A percentile compares a stretch with the other conserved stretches of the same genome.
These are phyloP conservation scores for Pythium utonaiense DNA, from an alignment of 352 stramenopile genomes.

Conservation along the genomic window DNA sequence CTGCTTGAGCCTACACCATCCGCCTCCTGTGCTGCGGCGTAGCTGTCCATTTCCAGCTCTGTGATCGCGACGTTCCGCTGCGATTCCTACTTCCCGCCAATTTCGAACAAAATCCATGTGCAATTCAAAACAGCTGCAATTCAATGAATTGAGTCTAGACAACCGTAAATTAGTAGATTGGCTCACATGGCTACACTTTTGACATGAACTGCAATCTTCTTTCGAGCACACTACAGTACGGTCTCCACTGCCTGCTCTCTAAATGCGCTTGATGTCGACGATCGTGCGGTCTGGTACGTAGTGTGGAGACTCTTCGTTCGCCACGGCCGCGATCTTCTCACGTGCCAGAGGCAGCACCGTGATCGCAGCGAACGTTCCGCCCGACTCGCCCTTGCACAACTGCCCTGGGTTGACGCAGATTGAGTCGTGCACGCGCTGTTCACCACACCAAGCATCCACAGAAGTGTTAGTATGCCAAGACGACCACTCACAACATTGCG, in stretches of 20 bases:
- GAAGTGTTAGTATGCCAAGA: background rate
- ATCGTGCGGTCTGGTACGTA: slow-evolving; percentile 85
- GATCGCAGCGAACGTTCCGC: slow-evolving; percentile 92
- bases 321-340: slow-evolving; percentile 58
- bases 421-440: slow-evolving; percentile 83
- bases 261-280: slow-evolving; percentile 92
- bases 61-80: slow-evolving; percentile 1
- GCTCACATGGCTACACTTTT: slow-evolving; percentile 13
- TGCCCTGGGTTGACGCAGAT: slow-evolving; percentile 95
- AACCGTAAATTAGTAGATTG: slow-evolving; percentile 5
- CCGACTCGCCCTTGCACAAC: slow-evolving; percentile 91
- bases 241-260: slow-evolving; percentile 10
- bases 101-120: background rate
- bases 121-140: slow-evolving; percentile 9
- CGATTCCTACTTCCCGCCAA: slow-evolving; percentile 9
- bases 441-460: background rate
- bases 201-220: background rate
- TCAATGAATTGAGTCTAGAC: slow-evolving; percentile 16
- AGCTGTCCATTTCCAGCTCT: slow-evolving; percentile 4
- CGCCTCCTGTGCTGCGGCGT: background rate
- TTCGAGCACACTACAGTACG: no score
- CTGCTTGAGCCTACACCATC: slow-evolving; percentile 1
- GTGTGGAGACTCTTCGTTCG: slow-evolving; percentile 51
- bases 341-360: slow-evolving; percentile 88
- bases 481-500: background rate